phyloP scores from a whole-genome alignment of 2,329 filamentous ascomycete genomes.

The Erysiphe neolycopersici region DNA sequence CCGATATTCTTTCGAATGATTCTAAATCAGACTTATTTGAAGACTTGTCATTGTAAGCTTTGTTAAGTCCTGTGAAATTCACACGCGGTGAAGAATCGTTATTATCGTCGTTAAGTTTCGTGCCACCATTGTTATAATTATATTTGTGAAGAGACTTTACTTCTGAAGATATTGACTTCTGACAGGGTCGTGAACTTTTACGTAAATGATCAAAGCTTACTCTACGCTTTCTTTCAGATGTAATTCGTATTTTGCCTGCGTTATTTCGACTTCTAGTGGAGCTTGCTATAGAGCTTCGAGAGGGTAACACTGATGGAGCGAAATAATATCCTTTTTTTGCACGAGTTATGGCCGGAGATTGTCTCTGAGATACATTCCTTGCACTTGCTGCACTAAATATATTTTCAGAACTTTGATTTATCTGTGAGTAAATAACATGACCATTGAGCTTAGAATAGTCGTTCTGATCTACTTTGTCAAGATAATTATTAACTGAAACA shows the following conservation, averaged over 20 bases:
- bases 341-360: constrained; percentile 2
- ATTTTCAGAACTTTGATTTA: not conserved
- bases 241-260: constrained; percentile 12
- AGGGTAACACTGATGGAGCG: constrained; percentile 14
- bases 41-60: not conserved
- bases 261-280: constrained; percentile 16
- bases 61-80: not conserved
- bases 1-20: not conserved
- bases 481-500: constrained; percentile 32
- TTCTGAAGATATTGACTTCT: not conserved
- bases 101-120: constrained; percentile 7
- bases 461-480: not conserved
- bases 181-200: constrained; percentile 3
- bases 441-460: constrained; percentile 24
- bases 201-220: constrained; percentile 35
- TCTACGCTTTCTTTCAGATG: constrained; percentile 21
- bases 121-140: constrained; percentile 6
- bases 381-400: not conserved
- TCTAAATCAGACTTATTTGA: not conserved
- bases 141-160: not conserved
- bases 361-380: not conserved
- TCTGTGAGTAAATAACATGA: not conserved
- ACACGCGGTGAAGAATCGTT: not conserved
- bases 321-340: not conserved
- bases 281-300: constrained; percentile 21